Percentiles rank a stretch among this genome's conserved stretches.
Evolutionary conservation across 2,329 filamentous ascomycete species (phyloP).

Genomic region (Neurospora crassa): DNA sequence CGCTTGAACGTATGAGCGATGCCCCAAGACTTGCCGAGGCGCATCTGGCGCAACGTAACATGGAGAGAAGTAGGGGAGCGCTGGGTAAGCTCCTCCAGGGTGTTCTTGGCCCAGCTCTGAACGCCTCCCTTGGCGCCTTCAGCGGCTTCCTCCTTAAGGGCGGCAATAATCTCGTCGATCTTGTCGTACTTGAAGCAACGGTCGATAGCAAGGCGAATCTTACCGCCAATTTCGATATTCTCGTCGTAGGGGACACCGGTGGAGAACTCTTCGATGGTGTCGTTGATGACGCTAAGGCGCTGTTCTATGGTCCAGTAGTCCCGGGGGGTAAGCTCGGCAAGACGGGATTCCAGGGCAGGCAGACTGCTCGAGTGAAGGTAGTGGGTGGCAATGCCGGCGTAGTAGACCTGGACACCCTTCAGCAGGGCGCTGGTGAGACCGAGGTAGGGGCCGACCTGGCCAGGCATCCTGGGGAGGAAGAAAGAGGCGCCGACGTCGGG

Average conservation of each 20-base stretch:
- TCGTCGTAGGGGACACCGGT: slow-evolving; percentile 74
- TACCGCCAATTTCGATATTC: slow-evolving; percentile 56
- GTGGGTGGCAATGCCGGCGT: slow-evolving; percentile 87
- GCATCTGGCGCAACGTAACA: slow-evolving; percentile 78
- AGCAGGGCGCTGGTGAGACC: slow-evolving; percentile 82
- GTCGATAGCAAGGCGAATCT: slow-evolving; percentile 73
- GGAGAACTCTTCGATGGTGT: slow-evolving; percentile 83
- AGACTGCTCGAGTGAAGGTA: slow-evolving; percentile 89
- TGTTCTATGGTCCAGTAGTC: slow-evolving; percentile 58
- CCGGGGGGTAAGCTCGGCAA: slow-evolving; percentile 81
- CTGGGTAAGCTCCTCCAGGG: slow-evolving; percentile 61
- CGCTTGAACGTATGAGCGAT: slow-evolving; percentile 78
- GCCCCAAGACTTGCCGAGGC: slow-evolving; percentile 62
- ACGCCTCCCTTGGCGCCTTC: slow-evolving; percentile 43
- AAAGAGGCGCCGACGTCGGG: slow-evolving; percentile 95
- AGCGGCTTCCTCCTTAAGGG: slow-evolving; percentile 44
- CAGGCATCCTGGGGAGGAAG: slow-evolving; percentile 86
- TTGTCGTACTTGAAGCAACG: slow-evolving; percentile 63
- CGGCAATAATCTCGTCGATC: slow-evolving; percentile 60
- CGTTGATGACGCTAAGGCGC: slow-evolving; percentile 65
- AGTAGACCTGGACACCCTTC: slow-evolving; percentile 76
- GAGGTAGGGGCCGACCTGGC: slow-evolving; percentile 80
- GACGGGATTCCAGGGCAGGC: slow-evolving; percentile 68
- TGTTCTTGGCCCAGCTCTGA: slow-evolving; percentile 68
- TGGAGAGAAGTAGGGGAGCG: slow-evolving; percentile 81